Conservation (phyloP, 2,329 filamentous ascomycete species). For the Aspergillus carbonarius region DNA sequence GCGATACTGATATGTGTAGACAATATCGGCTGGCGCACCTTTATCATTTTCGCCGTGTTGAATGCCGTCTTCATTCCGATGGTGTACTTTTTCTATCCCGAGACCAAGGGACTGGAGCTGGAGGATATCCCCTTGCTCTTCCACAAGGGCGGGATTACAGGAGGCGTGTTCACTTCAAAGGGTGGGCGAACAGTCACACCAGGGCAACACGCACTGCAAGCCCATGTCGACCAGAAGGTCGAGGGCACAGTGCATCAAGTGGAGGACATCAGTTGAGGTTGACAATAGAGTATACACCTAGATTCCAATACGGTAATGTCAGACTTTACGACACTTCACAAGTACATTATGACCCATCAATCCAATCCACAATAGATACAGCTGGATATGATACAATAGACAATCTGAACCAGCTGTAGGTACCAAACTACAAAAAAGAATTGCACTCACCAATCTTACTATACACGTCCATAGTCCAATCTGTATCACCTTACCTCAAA, state of each 20-base stretch:
- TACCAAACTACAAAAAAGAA: neutral
- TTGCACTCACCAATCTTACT: neutral
- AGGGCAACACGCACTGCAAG: slow-evolving; percentile 21
- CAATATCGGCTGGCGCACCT: slow-evolving; percentile 34
- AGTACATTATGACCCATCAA: neutral
- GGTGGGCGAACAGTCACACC: slow-evolving; percentile 21
- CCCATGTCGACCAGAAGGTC: slow-evolving; percentile 16
- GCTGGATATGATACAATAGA: neutral
- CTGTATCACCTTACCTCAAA: neutral
- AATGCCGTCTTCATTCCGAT: slow-evolving; percentile 44
- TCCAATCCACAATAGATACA: neutral
- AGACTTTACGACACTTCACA: neutral
- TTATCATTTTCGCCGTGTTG: slow-evolving; percentile 30
- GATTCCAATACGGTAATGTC: neutral
- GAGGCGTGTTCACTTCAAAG: slow-evolving; percentile 19
- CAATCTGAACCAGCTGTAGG: neutral
- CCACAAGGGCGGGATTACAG: slow-evolving; percentile 17
- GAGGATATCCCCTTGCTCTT: slow-evolving; percentile 55
- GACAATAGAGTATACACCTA: neutral
- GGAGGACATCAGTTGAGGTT: slow-evolving; percentile 4
- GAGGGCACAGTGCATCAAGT: slow-evolving; percentile 17
- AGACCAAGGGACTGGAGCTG: slow-evolving; percentile 63
- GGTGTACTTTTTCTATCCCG: slow-evolving; percentile 64
- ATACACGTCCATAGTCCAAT: neutral
- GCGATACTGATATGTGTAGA: slow-evolving; percentile 21